Evolutionary conservation across 495 filamentous ascomycete genomes (phyloP), one percentile per base, ranked within the genome.

Genomic region (Xylaria scruposa): DNA sequence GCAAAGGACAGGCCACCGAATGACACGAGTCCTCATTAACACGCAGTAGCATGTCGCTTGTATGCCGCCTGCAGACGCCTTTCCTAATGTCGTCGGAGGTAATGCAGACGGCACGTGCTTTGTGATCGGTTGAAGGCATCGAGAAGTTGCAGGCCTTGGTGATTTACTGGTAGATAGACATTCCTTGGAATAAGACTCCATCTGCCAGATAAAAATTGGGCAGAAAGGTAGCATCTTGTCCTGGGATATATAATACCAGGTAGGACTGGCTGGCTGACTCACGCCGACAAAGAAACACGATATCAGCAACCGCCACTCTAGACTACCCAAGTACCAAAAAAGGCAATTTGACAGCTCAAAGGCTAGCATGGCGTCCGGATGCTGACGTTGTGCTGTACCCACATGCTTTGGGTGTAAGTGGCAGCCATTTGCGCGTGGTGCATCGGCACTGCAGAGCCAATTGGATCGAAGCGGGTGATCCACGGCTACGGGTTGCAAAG

Each of bases 401-500:
- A 54, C 59, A 70, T n/a, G 59, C 68, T 64, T 58, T 56, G 42
- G 53, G 74, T 76, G 73, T 68, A 70, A 73, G 54, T 65, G 67
- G 40, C 56, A 72, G 69, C 53, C 71, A 74, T 75, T 72, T 70
- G 73, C 65, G 70, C 67, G 47, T 70, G 53, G 54, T 40, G 70
- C 51, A 33, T 75, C 63, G 72, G 70, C 70, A 65, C 67, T 24
- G 67, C 61, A 61, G 51, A 70, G 54, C 77, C 77, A 77, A 78
- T 77, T 51, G 71, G 58, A 70, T 67, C 42, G 69, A 70, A 47
- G 49, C 72, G 62, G 68, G 44, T 71, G 73, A 77, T 70, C 75
- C 74, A 78, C 71, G 73, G 70, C 66, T 73, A 73, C 69, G 75
- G 73, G 69, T 70, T 75, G 72, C 75, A 69, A 77, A 70, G 73